phyloP scores from a whole-genome alignment of 148 eudicot species.

The Rhododendron williamsianum region DNA sequence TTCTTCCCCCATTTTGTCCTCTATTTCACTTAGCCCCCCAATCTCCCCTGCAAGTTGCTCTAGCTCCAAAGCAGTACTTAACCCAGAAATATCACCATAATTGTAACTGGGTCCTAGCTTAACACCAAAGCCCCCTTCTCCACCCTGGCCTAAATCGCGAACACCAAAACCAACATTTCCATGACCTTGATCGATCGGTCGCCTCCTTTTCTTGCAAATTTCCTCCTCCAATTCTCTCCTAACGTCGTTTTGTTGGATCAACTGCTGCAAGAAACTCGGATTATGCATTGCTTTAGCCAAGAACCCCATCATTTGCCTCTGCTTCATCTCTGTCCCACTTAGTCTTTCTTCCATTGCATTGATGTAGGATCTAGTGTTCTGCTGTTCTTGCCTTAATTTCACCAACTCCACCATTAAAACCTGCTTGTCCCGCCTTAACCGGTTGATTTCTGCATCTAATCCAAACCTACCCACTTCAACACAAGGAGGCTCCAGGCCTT shows the following conservation, averaged over 20 bases:
- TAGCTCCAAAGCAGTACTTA: constrained; percentile 14
- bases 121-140: neutral
- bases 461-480: constrained; percentile 9
- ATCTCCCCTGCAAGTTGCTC: constrained; percentile 27
- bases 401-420: neutral
- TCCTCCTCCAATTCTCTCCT: constrained; percentile 4
- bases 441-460: neutral
- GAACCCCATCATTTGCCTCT: constrained; percentile 10
- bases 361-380: constrained; percentile 3
- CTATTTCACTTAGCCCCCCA: constrained; percentile 6
- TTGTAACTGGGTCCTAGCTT: neutral
- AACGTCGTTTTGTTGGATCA: neutral
- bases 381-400: constrained; percentile 12
- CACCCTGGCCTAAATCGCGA: neutral
- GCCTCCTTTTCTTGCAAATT: constrained; percentile 9
- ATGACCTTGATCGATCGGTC: constrained; percentile 3
- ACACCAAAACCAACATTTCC: neutral
- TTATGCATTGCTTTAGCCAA: constrained; percentile 7
- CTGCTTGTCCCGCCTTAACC: constrained; percentile 7
- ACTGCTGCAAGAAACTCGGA: neutral
- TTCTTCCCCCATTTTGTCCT: constrained; percentile 8
- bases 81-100: constrained; percentile 1
- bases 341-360: constrained; percentile 10
- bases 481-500: constrained; percentile 2
- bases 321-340: constrained; percentile 5